phyloP scores from a whole-genome alignment of 1,139 yeast genomes.

The Zygosaccharomyces sapae region DNA sequence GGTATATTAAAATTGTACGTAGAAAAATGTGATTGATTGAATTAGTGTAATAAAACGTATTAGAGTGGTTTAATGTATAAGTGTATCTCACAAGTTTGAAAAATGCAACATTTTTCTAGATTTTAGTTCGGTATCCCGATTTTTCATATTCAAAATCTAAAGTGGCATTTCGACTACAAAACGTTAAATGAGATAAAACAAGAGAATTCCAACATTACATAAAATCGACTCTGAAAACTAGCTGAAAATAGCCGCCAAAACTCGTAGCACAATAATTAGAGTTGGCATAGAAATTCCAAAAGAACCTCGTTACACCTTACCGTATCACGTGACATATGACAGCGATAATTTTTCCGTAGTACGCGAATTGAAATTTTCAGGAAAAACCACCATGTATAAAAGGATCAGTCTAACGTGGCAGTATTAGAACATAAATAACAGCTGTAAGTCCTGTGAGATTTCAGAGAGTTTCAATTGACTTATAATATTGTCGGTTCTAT shows the following conservation, averaged over 20 bases:
- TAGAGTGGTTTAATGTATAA: too few species aligned
- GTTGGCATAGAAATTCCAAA: too few species aligned
- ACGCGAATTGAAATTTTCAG: not conserved
- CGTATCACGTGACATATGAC: not conserved
- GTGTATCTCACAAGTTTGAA: too few species aligned
- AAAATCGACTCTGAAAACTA: not conserved
- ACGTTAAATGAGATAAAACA: not conserved
- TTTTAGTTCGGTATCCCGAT: not conserved
- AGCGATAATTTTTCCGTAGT: not conserved
- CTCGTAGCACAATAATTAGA: too few species aligned
- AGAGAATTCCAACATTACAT: not conserved
- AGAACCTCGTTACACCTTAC: not conserved
- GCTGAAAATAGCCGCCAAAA: too few species aligned
- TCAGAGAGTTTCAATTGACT: not conserved
- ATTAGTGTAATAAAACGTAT: too few species aligned
- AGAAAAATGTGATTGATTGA: too few species aligned
- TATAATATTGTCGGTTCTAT: not conserved
- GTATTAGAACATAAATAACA: not conserved
- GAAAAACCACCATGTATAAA: not conserved
- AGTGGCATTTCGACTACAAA: not conserved
- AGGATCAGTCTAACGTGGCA: not conserved
- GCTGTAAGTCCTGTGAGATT: not conserved
- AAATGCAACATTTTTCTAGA: too few species aligned
- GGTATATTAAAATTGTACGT: too few species aligned
- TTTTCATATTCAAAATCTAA: not conserved